Evolutionary conservation across 1,284 basidiomycete genomes (phyloP), one percentile per base, ranked within the genome.

Genomic region (Ganoderma leucocontextum): DNA sequence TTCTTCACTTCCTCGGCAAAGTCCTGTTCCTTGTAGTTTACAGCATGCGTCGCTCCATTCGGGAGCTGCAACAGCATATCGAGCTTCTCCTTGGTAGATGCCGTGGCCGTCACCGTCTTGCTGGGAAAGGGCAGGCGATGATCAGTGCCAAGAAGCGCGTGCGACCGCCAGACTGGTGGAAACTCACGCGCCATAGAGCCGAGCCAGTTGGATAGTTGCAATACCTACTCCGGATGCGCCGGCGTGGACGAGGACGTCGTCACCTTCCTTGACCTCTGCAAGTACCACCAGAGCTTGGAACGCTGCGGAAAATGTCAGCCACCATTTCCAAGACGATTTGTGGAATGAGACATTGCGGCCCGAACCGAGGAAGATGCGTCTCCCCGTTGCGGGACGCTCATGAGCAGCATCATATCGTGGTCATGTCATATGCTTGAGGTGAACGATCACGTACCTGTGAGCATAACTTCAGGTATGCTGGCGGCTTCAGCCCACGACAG

Each of bases 161-260:
- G 36, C 2, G 44, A 35, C 64, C 36, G 61, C 53, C 22, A 57
- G 42, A 64, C 60, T 39, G 25, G 22, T 38, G 19, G 12, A n/a
- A 22, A 85, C 91, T 82, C 75, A 93, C 92, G 94, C 93, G 70
- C 89, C 89, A 69, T 86, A 90, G 64, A 87, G 78, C 67, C 92
- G 87, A 15, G 96, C 95, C 25, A 99, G 84, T 81, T 99, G 97
- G 66, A 95, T 95, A 3, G 95, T 95, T 2, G 96, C 93, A 17
- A 97, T 81, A 2, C 97, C 97, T 2, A 98, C 96, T 62, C 96
- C 95, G 10, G 93, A 95, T 3, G 95, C 95, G 10, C 92, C 95
- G 33, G 95, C 95, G 77, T 98, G 97, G 33, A 99, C 86, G 25
- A 99, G 85, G 12, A 95, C 93, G 74, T 93, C 83, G 62, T 95